Evolutionary conservation across 176 grass and related monocot species (phyloP), one percentile per base, ranked within the genome.

Genomic region (Sorghum bicolor): DNA sequence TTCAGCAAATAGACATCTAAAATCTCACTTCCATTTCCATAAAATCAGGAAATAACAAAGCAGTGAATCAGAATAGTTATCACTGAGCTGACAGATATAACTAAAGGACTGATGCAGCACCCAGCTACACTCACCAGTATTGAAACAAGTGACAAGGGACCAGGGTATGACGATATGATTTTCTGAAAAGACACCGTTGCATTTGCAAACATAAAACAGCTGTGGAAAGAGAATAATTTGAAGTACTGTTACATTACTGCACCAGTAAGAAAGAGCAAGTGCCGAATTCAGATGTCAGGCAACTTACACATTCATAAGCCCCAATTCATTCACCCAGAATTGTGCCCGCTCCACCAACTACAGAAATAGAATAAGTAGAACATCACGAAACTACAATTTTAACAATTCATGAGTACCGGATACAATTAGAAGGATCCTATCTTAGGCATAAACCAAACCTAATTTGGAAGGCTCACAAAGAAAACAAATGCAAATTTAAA

Each of bases 121-220:
- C 16, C 5, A 38, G 15, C 19, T 67, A 80, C 10, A 72, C 90
- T 95, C 70, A 95, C 93, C 91, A 95, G 79, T 84, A 95, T 83
- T 50, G 96, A 91, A 86, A 98, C 96, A 78, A 93, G 84, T 31
- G 87, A 79, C 31, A 98, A 70, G 22, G 92, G 87, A 64, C 96
- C 96, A 68, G 91, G 96, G 74, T 98, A 95, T 6, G 86, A 74
- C 5, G 89, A 88, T 37, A 92, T 55, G 29, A 98, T 81, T 64
- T 47, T 83, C 76, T 98, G 80, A 40, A 98, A 98, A 70, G 96
- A 95, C 53, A 95, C 90, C 4, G 69, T 88, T 60, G 91, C 96
- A 85, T 98, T 98, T 69, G 92, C 93, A 90, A 91, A 95, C 89
- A 98, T 80, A 81, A 98, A 98, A 85, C 83, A 83, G 30, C 92